phyloP scores from a whole-genome alignment of 768 basidiomycete species.

The Sutorius australiensis region DNA sequence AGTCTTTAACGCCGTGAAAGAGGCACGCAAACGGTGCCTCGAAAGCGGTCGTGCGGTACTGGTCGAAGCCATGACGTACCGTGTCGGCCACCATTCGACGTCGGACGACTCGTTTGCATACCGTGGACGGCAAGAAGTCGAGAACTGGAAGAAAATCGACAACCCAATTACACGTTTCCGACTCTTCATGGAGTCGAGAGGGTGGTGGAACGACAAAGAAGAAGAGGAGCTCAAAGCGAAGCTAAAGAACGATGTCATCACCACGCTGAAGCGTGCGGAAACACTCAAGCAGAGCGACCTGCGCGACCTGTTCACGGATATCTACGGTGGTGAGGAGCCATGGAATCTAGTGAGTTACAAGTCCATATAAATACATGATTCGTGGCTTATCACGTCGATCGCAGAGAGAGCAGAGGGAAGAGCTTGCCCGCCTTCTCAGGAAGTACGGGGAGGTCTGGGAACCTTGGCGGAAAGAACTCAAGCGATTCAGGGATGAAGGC shows the following conservation, averaged over 20 bases:
- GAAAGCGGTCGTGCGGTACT: conserved; percentile 79
- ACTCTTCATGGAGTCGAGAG: conserved; percentile 74
- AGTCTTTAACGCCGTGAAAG: conserved; percentile 68
- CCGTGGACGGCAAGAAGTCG: conserved; percentile 83
- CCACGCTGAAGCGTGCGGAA: conserved; percentile 77
- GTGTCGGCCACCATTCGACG: conserved; percentile 92
- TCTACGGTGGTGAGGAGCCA: conserved; percentile 81
- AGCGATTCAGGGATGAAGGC: conserved; percentile 71
- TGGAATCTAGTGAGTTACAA: conserved; percentile 72
- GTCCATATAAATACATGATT: neutral
- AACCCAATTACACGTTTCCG: conserved; percentile 85
- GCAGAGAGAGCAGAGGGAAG: conserved; percentile 81
- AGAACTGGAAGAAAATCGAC: conserved; percentile 86
- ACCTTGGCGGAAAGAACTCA: conserved; percentile 78
- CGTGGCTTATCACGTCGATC: neutral
- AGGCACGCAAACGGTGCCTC: conserved; percentile 67
- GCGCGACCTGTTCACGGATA: conserved; percentile 80
- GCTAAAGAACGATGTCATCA: conserved; percentile 71
- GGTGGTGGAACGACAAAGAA: conserved; percentile 79
- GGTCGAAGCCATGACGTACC: conserved; percentile 89
- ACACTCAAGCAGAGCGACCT: conserved; percentile 62
- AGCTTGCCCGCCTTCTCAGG: conserved; percentile 64
- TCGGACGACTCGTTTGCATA: conserved; percentile 97
- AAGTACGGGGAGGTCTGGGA: conserved; percentile 89
- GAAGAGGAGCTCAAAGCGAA: conserved; percentile 69